Conservation (phyloP, 2,329 filamentous ascomycete species). For the Alternaria hordeiaustralica region DNA sequence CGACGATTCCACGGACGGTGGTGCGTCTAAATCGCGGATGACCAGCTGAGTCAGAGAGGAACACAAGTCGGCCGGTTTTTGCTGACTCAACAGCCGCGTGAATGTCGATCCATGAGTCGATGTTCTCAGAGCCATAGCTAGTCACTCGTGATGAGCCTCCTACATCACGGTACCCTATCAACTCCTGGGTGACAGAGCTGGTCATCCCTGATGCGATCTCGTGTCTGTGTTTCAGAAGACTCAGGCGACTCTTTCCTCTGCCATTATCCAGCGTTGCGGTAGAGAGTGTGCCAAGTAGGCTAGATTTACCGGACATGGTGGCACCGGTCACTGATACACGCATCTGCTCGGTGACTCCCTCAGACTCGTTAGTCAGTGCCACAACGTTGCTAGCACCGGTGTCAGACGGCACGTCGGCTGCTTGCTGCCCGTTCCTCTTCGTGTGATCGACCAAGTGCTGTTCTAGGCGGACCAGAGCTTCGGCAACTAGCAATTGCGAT, state of each 20-base stretch:
- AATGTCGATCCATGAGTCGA: conserved; percentile 93
- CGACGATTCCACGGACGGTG: conserved; percentile 85
- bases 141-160: conserved; percentile 59
- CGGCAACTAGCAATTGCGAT: conserved; percentile 79
- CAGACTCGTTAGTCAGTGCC: conserved; percentile 8
- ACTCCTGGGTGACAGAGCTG: conserved; percentile 91
- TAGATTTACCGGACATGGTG: conserved; percentile 91
- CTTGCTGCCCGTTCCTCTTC: conserved; percentile 15
- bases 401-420: not conserved
- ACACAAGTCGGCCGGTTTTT: conserved; percentile 76
- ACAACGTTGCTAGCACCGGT: not conserved
- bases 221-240: conserved; percentile 88
- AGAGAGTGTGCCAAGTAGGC: conserved; percentile 83
- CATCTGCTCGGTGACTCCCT: conserved; percentile 65
- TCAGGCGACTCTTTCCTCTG: conserved; percentile 85
- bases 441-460: conserved; percentile 35
- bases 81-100: conserved; percentile 77
- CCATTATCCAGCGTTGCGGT: conserved; percentile 92
- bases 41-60: conserved; percentile 90
- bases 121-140: conserved; percentile 85
- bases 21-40: conserved; percentile 89
- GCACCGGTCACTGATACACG: conserved; percentile 87
- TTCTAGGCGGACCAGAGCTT: conserved; percentile 81
- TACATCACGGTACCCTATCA: conserved; percentile 75
- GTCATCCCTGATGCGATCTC: conserved; percentile 92